Evolutionary conservation across 2,329 filamentous ascomycete genomes (phyloP).

Genomic region (Trematosphaeria pertusa): DNA sequence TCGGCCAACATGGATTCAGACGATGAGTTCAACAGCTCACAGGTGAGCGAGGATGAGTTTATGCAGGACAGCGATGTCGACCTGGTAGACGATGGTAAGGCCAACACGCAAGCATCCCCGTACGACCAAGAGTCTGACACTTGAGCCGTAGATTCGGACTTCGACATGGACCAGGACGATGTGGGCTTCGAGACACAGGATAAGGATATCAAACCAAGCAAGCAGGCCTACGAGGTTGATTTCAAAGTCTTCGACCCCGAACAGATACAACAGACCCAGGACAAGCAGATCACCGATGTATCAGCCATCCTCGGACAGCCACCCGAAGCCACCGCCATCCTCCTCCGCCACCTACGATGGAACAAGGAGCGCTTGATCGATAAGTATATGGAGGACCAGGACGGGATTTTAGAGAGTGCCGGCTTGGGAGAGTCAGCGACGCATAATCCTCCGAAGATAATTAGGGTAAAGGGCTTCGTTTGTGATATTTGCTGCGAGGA

Average conservation of each 20-base stretch:
- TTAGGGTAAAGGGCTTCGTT: conserved; percentile 76
- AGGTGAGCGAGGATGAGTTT: conserved; percentile 78
- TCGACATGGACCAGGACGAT: conserved; percentile 66
- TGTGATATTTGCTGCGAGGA: conserved; percentile 99
- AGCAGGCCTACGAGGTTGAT: conserved; percentile 80
- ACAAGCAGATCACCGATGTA: conserved; percentile 86
- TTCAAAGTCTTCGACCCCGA: conserved; percentile 80
- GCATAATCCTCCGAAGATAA: conserved; percentile 66
- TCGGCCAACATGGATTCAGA: conserved; percentile 85
- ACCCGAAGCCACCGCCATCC: conserved; percentile 87
- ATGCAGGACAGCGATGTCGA: conserved; percentile 81
- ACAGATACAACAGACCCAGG: conserved; percentile 86
- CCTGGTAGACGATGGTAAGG: conserved; percentile 53
- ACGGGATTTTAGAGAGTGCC: conserved; percentile 81
- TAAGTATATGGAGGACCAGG: conserved; percentile 90
- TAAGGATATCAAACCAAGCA: conserved; percentile 75
- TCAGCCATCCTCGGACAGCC: conserved; percentile 89
- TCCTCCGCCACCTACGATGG: conserved; percentile 90
- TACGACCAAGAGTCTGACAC: conserved; percentile 24
- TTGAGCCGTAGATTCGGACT: conserved; percentile 54
- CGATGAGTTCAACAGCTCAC: conserved; percentile 87
- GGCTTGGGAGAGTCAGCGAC: conserved; percentile 69
- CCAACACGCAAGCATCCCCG: too few species aligned
- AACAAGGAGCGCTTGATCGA: conserved; percentile 96
- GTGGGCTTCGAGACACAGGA: conserved; percentile 69